Conservation (phyloP, 2,329 filamentous ascomycete genomes). For the Aureobasidium sp. region DNA sequence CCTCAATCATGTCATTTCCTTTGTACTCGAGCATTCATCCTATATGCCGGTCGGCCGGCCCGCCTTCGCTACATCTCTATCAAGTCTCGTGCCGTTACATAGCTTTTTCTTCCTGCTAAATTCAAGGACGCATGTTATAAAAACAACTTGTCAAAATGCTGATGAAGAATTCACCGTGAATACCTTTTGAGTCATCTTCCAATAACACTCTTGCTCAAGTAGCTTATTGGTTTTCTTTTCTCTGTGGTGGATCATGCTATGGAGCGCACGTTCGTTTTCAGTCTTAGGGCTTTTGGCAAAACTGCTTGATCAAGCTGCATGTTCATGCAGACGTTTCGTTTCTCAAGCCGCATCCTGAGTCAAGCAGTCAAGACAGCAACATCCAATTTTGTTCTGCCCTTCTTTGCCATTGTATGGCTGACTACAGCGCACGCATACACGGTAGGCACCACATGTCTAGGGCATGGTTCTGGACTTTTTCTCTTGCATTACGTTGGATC, state of each 20-base stretch:
- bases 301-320: neutral
- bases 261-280: neutral
- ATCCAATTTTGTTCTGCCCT: neutral
- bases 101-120: neutral
- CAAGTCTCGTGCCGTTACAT: neutral
- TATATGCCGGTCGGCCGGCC: neutral
- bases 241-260: neutral
- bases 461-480: neutral
- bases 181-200: neutral
- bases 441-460: neutral
- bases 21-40: neutral
- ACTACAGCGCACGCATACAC: too few relatives aligned
- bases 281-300: neutral
- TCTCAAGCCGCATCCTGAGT: neutral
- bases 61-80: neutral
- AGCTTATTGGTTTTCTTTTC: neutral
- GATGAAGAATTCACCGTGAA: neutral
- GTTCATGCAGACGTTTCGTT: neutral
- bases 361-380: neutral
- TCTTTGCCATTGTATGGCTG: too few relatives aligned
- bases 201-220: too few relatives aligned
- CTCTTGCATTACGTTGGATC: neutral
- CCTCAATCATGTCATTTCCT: neutral
- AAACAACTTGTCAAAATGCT: neutral
- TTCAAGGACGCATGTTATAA: neutral